Evolutionary conservation across 768 basidiomycete species (phyloP).

Genomic region (Boletus subcaerulescens): DNA sequence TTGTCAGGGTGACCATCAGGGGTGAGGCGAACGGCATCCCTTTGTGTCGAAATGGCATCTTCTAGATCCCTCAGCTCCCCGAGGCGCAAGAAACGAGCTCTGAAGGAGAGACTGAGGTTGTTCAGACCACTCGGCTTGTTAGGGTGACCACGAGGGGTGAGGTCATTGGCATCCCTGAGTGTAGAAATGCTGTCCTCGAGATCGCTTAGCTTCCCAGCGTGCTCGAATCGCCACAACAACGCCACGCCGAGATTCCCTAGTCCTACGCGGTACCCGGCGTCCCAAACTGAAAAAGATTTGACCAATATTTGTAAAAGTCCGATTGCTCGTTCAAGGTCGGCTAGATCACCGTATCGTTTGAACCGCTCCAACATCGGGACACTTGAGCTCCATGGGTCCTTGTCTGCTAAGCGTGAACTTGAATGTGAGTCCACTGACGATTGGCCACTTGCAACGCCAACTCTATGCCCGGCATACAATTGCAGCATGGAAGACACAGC

Average conservation of each 20-base stretch:
- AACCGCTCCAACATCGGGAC: not conserved
- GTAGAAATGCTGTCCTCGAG: too few species aligned
- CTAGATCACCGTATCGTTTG: not conserved
- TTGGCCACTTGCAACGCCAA: not conserved
- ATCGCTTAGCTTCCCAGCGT: too few species aligned
- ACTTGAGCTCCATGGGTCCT: not conserved
- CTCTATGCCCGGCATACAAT: not conserved
- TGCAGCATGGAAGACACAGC: not conserved
- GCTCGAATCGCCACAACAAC: not conserved
- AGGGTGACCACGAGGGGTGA: too few species aligned
- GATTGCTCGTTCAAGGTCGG: not conserved
- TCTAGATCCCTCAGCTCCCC: too few species aligned
- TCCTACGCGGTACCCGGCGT: not conserved
- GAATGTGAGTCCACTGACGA: not conserved
- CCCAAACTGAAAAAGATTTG: not conserved
- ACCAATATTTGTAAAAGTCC: not conserved
- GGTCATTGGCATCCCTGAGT: too few species aligned
- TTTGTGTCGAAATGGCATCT: too few species aligned
- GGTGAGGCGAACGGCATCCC: too few species aligned
- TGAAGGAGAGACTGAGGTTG: too few species aligned
- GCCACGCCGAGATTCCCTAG: not conserved
- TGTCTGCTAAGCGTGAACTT: not conserved
- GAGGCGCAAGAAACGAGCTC: too few species aligned
- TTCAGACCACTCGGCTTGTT: too few species aligned
- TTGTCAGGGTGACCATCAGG: too few species aligned